Conservation (phyloP, 1,139 yeast species). For the Meyerozyma elateridarum region DNA sequence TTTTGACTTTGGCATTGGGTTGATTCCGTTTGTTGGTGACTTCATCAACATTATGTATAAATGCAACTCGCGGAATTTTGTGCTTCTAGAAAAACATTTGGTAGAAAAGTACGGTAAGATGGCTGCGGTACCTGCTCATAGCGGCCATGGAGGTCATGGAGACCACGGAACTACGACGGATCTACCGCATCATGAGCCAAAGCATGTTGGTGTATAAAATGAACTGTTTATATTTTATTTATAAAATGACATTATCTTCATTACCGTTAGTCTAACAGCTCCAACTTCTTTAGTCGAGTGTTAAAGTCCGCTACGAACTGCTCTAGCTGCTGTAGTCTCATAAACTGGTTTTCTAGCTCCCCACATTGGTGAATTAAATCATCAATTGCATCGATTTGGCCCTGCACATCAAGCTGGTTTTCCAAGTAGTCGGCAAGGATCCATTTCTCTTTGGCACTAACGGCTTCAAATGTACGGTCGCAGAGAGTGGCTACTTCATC, state of each 20-base stretch:
- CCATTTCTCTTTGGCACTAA: conserved; percentile 23
- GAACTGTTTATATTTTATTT: too few species aligned
- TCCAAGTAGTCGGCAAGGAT: conserved; percentile 31
- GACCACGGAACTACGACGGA: too few species aligned
- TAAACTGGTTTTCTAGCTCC: conserved; percentile 55
- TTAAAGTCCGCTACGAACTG: conserved; percentile 42
- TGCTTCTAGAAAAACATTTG: conserved; percentile 55
- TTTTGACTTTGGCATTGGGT: conserved; percentile 63
- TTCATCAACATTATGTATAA: conserved; percentile 64
- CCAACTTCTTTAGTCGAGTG: too few species aligned
- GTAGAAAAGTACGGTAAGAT: conserved; percentile 32
- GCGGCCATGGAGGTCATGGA: too few species aligned
- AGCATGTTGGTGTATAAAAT: too few species aligned
- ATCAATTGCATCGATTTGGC: conserved; percentile 41
- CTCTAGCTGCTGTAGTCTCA: conserved; percentile 63
- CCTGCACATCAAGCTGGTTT: conserved; percentile 33
- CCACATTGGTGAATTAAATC: conserved; percentile 45
- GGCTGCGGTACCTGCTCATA: too few species aligned
- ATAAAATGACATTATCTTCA: too few species aligned
- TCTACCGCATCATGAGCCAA: too few species aligned
- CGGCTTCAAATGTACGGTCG: conserved; percentile 31
- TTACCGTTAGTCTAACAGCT: too few species aligned
- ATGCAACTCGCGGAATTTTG: conserved; percentile 69
- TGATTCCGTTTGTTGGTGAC: conserved; percentile 73
- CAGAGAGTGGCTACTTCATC: conserved; percentile 44